A percentile compares a stretch with the other conserved stretches of the same genome.
These are phyloP conservation scores for Adansonia rubrostipa DNA, from an alignment of 441 rosid species.

Conservation along the genomic window DNA sequence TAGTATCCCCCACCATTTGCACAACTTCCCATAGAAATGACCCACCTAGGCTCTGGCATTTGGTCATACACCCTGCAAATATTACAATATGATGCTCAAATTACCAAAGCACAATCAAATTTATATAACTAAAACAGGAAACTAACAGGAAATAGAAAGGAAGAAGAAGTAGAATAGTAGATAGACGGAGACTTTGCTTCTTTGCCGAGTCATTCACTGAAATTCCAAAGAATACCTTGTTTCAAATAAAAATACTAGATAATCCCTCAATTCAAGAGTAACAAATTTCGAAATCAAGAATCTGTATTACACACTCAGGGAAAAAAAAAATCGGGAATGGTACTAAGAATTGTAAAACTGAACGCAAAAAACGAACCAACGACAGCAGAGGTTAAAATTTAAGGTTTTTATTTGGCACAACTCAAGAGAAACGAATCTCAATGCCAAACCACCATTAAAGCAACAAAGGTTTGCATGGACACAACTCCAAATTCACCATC, in stretches of 20 bases:
- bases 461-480: neutral
- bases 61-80: slow-evolving; percentile 91
- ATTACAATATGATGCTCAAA: slow-evolving; percentile 21
- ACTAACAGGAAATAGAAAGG: neutral
- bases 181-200: neutral
- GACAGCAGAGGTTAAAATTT: neutral
- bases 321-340: neutral
- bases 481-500: neutral
- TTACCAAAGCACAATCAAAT: neutral
- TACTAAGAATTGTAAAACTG: neutral
- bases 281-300: neutral
- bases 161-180: neutral
- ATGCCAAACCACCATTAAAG: neutral
- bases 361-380: neutral
- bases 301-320: neutral
- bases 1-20: slow-evolving; percentile 99
- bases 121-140: neutral
- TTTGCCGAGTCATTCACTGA: neutral
- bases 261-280: neutral
- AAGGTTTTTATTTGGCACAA: slow-evolving; percentile 7
- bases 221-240: neutral
- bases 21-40: slow-evolving; percentile 97
- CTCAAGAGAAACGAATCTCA: neutral
- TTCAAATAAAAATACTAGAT: neutral
- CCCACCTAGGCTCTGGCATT: slow-evolving; percentile 99